Conservation (phyloP, 306 rosid species). For the Cicer pinnatifidum region DNA sequence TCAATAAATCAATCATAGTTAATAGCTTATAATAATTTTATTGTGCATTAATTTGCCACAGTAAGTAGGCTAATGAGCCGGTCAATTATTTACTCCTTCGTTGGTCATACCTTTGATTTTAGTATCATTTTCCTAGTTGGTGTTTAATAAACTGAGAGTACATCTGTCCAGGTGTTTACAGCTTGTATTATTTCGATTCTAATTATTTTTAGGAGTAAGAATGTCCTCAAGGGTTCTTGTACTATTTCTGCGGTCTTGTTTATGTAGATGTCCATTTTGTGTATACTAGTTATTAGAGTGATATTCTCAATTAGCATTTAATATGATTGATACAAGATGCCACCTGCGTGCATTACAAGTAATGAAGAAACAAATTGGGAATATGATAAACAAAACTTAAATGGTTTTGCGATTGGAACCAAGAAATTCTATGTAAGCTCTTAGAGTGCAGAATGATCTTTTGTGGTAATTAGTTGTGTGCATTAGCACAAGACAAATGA, state of each 20-base stretch:
- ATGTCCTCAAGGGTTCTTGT: not conserved
- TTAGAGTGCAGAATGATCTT: not conserved
- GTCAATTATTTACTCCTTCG: conserved; percentile 8
- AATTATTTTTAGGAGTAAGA: conserved; percentile 8
- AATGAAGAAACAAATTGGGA: conserved; percentile 20
- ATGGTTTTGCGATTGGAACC: conserved; percentile 27
- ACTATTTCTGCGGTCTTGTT: conserved; percentile 10
- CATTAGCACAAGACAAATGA: conserved; percentile 32
- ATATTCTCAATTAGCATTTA: conserved; percentile 22
- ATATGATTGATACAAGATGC: conserved; percentile 20
- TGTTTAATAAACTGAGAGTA: not conserved
- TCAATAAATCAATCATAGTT: conserved; percentile 29
- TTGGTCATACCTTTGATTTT: conserved; percentile 31
- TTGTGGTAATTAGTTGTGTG: conserved; percentile 5
- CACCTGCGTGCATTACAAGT: conserved; percentile 4
- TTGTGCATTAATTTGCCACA: conserved; percentile 23
- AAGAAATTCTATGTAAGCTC: conserved; percentile 16
- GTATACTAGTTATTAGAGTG: conserved; percentile 13
- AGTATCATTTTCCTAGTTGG: conserved; percentile 20
- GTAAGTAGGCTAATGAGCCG: conserved; percentile 25
- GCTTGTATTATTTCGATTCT: not conserved
- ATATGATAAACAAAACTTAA: not conserved
- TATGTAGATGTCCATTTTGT: conserved; percentile 9
- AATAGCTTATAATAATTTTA: conserved; percentile 9
- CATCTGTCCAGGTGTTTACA: not conserved